Conservation (phyloP, 495 filamentous ascomycete genomes). For the Parathielavia appendiculata region DNA sequence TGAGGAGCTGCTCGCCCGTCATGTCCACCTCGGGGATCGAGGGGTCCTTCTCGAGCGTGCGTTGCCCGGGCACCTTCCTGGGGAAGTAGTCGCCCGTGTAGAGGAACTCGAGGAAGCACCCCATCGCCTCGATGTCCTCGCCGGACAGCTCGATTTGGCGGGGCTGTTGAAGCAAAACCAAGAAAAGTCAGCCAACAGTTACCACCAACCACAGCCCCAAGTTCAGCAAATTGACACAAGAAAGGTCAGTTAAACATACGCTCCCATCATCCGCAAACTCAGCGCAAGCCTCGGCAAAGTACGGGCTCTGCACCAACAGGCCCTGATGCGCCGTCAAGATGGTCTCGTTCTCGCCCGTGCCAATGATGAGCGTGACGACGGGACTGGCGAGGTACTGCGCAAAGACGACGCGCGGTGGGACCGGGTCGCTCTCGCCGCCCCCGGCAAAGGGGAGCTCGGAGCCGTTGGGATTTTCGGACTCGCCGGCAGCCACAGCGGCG, state of each 20-base stretch:
- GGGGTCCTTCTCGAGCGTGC: constrained; percentile 54
- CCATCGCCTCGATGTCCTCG: constrained; percentile 74
- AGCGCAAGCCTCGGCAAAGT: constrained; percentile 58
- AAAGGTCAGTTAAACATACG: constrained; percentile 27
- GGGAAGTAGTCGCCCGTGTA: constrained; percentile 92
- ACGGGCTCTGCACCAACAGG: constrained; percentile 67
- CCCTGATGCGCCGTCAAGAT: constrained; percentile 73
- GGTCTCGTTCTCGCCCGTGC: constrained; percentile 54
- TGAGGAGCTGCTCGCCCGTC: constrained; percentile 69
- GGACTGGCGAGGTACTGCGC: constrained; percentile 69
- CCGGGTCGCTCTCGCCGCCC: constrained; percentile 28
- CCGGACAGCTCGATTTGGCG: constrained; percentile 62
- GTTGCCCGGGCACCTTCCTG: constrained; percentile 51
- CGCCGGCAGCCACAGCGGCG: constrained; percentile 23
- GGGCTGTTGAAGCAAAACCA: constrained; percentile 33
- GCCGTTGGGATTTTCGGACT: constrained; percentile 19
- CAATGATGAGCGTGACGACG: constrained; percentile 71
- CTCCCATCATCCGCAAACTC: constrained; percentile 52
- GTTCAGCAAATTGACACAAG: too few relatives aligned
- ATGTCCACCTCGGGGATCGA: constrained; percentile 58
- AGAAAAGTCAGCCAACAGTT: background rate
- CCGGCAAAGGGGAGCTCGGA: constrained; percentile 41
- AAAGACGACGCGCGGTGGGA: constrained; percentile 39
- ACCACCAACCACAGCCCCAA: too few relatives aligned
- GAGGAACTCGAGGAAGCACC: constrained; percentile 84